phyloP scores from a whole-genome alignment of 805 yeast genomes.

The Barnettozyma pratensis region DNA sequence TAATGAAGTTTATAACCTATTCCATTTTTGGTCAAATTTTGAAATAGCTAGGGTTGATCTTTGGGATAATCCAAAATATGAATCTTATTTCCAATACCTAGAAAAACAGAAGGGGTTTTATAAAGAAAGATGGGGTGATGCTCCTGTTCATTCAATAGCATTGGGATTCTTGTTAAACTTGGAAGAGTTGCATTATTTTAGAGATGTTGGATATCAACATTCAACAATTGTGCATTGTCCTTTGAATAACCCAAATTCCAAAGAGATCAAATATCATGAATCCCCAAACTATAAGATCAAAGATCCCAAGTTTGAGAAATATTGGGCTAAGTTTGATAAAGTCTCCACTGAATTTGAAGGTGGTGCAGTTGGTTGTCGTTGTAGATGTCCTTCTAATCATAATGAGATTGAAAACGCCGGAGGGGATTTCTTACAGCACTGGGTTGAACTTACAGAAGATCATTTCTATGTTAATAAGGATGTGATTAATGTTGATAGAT shows the following conservation, averaged over 20 bases:
- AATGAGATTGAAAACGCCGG: constrained; percentile 53
- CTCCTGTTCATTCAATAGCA: constrained; percentile 89
- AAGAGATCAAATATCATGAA: constrained; percentile 33
- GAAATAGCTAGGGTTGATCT: constrained; percentile 84
- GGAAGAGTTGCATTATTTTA: constrained; percentile 77
- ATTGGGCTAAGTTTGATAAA: constrained; percentile 29
- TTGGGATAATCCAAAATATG: constrained; percentile 61
- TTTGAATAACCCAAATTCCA: constrained; percentile 48
- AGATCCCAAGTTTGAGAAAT: constrained; percentile 18
- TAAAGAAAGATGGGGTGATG: constrained; percentile 96
- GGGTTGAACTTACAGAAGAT: constrained; percentile 37
- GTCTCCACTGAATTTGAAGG: constrained; percentile 29
- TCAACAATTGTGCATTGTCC: constrained; percentile 85
- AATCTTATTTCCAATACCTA: constrained; percentile 59
- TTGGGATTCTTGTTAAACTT: constrained; percentile 68
- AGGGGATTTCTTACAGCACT: constrained; percentile 46
- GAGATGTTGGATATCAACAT: constrained; percentile 90
- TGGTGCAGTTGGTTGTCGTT: constrained; percentile 77
- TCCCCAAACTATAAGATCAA: constrained; percentile 25
- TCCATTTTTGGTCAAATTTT: constrained; percentile 92
- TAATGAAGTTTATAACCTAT: constrained; percentile 64
- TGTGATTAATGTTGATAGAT: constrained; percentile 24
- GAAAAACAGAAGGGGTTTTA: constrained; percentile 80
- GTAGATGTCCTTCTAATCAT: constrained; percentile 62
- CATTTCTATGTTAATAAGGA: constrained; percentile 22